A percentile compares a stretch with the other conserved stretches of the same genome.
Conservation (phyloP, 805 yeast species). For the Vanderwaltozyma tropicalis region DNA sequence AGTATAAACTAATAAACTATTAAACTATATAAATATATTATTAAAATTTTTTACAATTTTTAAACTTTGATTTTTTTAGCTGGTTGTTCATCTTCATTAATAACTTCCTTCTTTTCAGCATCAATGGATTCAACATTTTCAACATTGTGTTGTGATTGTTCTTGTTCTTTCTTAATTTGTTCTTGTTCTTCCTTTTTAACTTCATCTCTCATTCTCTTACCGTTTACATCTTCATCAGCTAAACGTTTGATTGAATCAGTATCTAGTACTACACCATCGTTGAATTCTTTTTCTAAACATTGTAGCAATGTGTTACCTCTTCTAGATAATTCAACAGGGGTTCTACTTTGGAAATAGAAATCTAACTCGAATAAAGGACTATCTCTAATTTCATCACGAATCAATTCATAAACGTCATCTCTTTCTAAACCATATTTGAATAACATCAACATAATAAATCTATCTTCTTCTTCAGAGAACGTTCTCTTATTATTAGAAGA, state of each 20-base stretch:
- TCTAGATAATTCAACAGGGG: slow-evolving; percentile 67
- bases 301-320: slow-evolving; percentile 71
- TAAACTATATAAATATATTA: neutral
- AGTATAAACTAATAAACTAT: neutral
- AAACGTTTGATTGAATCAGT: slow-evolving; percentile 20
- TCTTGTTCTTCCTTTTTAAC: slow-evolving; percentile 8
- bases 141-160: slow-evolving; percentile 2
- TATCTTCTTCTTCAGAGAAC: slow-evolving; percentile 82
- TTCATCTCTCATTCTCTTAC: slow-evolving; percentile 18
- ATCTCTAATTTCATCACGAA: slow-evolving; percentile 62
- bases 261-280: slow-evolving; percentile 26
- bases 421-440: slow-evolving; percentile 73
- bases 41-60: neutral
- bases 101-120: neutral
- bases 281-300: slow-evolving; percentile 63
- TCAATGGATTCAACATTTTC: slow-evolving; percentile 1
- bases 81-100: neutral
- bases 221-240: slow-evolving; percentile 22
- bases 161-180: slow-evolving; percentile 2
- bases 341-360: slow-evolving; percentile 74
- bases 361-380: slow-evolving; percentile 78
- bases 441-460: slow-evolving; percentile 72
- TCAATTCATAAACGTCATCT: slow-evolving; percentile 66
- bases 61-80: slow-evolving; percentile 1
- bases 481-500: slow-evolving; percentile 41